Percentiles rank a stretch among this genome's conserved stretches.
Evolutionary conservation across 2,329 filamentous ascomycete genomes (phyloP).

Genomic region (Epichloe brachyelytri): DNA sequence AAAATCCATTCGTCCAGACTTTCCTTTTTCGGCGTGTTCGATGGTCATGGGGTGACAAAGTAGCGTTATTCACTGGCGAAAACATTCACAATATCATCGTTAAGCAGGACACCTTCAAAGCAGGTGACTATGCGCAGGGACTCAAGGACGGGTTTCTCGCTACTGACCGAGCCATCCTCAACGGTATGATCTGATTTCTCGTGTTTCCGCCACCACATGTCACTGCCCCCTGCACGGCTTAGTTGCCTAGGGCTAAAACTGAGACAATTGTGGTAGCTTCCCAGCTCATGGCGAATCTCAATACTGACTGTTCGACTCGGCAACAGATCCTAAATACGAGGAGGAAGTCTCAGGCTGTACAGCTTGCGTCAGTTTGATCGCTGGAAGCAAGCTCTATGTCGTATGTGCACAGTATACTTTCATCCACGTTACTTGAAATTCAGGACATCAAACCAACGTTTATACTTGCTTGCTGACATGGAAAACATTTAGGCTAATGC

Average conservation of each 20-base stretch:
- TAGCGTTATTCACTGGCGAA: constrained; percentile 83
- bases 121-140: constrained; percentile 85
- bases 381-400: constrained; percentile 83
- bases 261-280: not conserved
- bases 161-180: constrained; percentile 89
- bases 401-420: constrained; percentile 43
- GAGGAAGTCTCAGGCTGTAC: constrained; percentile 98
- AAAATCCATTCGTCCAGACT: constrained; percentile 60
- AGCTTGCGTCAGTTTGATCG: constrained; percentile 80
- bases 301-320: constrained; percentile 3
- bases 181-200: constrained; percentile 45
- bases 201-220: not conserved
- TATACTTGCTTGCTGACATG: constrained; percentile 8
- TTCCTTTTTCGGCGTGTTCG: constrained; percentile 95
- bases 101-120: constrained; percentile 88
- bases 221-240: not conserved
- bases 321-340: constrained; percentile 82
- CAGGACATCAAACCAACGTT: not conserved
- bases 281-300: not conserved
- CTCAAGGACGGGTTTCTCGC: constrained; percentile 95
- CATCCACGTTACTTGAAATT: not conserved
- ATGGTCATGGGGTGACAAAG: constrained; percentile 97
- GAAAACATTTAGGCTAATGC: constrained; percentile 63
- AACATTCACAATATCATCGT: constrained; percentile 88
- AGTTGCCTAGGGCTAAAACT: not conserved